Conservation (phyloP, 345 rosid species). For the Zanthoxylum bungeanum region DNA sequence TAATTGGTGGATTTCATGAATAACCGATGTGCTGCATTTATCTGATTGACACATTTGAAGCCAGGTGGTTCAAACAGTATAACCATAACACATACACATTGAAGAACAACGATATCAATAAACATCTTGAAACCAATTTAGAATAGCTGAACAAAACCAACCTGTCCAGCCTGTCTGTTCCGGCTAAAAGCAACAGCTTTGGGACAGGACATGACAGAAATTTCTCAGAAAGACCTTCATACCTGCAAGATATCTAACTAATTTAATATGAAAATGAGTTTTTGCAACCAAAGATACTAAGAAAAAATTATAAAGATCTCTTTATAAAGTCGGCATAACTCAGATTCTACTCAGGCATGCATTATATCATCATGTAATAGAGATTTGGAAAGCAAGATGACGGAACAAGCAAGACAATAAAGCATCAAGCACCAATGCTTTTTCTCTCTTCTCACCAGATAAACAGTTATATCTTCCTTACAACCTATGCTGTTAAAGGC, state of each 20-base stretch:
- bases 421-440: background rate
- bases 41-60: background rate
- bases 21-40: background rate
- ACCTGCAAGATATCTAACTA: constrained; percentile 51
- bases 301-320: background rate
- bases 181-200: constrained; percentile 82
- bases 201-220: constrained; percentile 84
- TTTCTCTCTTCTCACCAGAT: background rate
- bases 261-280: constrained; percentile 7
- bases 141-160: background rate
- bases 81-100: background rate
- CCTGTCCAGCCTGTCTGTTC: constrained; percentile 92
- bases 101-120: background rate
- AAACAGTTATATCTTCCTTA: background rate
- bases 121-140: background rate
- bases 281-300: background rate
- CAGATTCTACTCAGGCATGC: background rate
- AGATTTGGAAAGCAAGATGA: background rate
- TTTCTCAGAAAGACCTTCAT: constrained; percentile 90
- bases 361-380: background rate
- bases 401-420: background rate
- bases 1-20: background rate
- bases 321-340: background rate
- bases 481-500: no score
- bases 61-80: constrained; percentile 1